phyloP scores from a whole-genome alignment of 805 yeast genomes.

The Candida patagonica region DNA sequence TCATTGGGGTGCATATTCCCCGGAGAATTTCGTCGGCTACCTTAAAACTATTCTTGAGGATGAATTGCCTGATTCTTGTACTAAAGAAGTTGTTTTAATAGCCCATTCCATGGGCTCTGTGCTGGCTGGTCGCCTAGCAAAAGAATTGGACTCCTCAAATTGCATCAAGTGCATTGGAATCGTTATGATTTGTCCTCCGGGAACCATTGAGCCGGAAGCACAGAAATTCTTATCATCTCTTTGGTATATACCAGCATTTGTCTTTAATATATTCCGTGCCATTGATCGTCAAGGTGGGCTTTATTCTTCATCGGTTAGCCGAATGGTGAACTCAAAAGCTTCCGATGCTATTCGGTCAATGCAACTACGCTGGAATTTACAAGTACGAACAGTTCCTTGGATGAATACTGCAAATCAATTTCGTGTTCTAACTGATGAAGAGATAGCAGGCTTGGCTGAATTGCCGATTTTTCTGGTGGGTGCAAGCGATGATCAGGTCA shows the following conservation, averaged over 20 bases:
- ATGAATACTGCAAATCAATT: conserved; percentile 47
- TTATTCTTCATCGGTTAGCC: conserved; percentile 46
- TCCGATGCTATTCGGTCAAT: conserved; percentile 37
- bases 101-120: conserved; percentile 75
- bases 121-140: conserved; percentile 39
- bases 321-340: conserved; percentile 37
- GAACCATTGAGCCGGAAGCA: conserved; percentile 13
- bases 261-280: conserved; percentile 48
- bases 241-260: conserved; percentile 21
- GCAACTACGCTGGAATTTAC: conserved; percentile 66
- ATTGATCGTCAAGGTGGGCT: conserved; percentile 58
- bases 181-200: conserved; percentile 30
- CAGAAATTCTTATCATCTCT: conserved; percentile 15
- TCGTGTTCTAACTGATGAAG: conserved; percentile 33
- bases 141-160: conserved; percentile 13
- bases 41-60: conserved; percentile 25
- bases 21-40: conserved; percentile 32
- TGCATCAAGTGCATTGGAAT: conserved; percentile 7
- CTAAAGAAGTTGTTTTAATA: conserved; percentile 32
- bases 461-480: conserved; percentile 46
- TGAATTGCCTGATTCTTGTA: conserved; percentile 14
- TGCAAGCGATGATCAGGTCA: conserved; percentile 49
- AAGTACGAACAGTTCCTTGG: conserved; percentile 45
- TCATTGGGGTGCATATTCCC: conserved; percentile 31
- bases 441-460: conserved; percentile 32